Evolutionary conservation across 768 basidiomycete species (phyloP).

Genomic region (Pisolithus microcarpus): DNA sequence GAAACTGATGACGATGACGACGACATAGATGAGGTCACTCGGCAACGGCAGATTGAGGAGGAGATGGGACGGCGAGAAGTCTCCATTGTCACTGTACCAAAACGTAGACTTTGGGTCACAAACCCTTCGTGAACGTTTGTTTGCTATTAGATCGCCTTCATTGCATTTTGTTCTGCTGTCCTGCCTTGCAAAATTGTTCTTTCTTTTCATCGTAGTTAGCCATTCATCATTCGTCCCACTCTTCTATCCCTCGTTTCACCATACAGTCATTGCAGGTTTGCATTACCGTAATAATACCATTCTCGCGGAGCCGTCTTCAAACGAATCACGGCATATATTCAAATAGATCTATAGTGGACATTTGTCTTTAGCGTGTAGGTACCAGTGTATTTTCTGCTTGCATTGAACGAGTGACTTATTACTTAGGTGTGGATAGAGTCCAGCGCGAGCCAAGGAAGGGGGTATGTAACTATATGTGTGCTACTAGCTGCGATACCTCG

Average conservation of each 20-base stretch:
- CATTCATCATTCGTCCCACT: neutral
- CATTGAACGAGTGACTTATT: conserved; percentile 32
- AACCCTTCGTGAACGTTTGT: conserved; percentile 46
- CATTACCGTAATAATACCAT: conserved; percentile 20
- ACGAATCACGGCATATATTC: conserved; percentile 29
- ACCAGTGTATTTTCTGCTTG: conserved; percentile 30
- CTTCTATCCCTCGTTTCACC: conserved; percentile 1
- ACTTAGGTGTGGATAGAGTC: conserved; percentile 5
- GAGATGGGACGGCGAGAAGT: conserved; percentile 80
- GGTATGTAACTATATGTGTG: conserved; percentile 5
- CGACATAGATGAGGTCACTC: conserved; percentile 66
- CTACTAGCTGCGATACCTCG: conserved; percentile 2
- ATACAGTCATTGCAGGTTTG: conserved; percentile 17
- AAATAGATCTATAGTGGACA: conserved; percentile 30
- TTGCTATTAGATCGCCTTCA: neutral
- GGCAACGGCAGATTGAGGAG: conserved; percentile 70
- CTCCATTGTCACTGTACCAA: conserved; percentile 72
- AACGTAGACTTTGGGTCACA: conserved; percentile 64
- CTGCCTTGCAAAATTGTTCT: conserved; percentile 5
- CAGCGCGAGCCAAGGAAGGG: neutral
- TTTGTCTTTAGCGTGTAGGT: conserved; percentile 20
- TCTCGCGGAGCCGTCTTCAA: conserved; percentile 27
- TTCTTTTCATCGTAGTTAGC: neutral
- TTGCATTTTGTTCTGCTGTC: conserved; percentile 9
- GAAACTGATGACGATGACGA: conserved; percentile 59